These are phyloP conservation scores for Saccharomyces hybrid DNA, from an alignment of 1,139 yeast species.

Conservation along the genomic window DNA sequence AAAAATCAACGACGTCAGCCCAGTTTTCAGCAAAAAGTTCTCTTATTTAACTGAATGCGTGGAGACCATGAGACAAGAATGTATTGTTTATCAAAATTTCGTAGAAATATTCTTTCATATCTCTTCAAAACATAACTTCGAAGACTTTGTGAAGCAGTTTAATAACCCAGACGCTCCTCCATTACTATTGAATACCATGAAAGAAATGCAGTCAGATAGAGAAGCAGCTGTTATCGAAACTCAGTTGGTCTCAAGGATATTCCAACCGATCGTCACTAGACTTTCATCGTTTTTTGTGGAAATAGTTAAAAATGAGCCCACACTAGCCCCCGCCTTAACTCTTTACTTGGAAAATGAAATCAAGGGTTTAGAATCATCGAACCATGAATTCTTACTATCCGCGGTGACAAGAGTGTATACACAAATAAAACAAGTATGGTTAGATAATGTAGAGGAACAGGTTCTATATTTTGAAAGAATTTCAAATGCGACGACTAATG, in stretches of 20 bases:
- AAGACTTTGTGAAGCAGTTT: slow-evolving; percentile 39
- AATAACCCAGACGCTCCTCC: slow-evolving; percentile 36
- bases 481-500: slow-evolving; percentile 37
- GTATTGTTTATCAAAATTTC: slow-evolving; percentile 60
- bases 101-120: slow-evolving; percentile 60
- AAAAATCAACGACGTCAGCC: slow-evolving; percentile 9
- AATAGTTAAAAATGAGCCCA: slow-evolving; percentile 35
- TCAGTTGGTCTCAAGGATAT: slow-evolving; percentile 45
- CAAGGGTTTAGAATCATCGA: slow-evolving; percentile 39
- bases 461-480: slow-evolving; percentile 48
- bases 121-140: slow-evolving; percentile 41
- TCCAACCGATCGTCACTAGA: slow-evolving; percentile 40
- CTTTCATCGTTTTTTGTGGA: slow-evolving; percentile 38
- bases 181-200: slow-evolving; percentile 25
- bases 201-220: slow-evolving; percentile 45
- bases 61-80: slow-evolving; percentile 34
- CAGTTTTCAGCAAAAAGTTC: slow-evolving; percentile 11
- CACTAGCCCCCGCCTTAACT: slow-evolving; percentile 40
- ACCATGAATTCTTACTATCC: slow-evolving; percentile 60
- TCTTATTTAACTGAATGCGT: slow-evolving; percentile 23
- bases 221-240: slow-evolving; percentile 50
- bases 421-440: slow-evolving; percentile 51
- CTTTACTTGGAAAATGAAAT: slow-evolving; percentile 36
- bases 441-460: slow-evolving; percentile 49
- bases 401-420: slow-evolving; percentile 48